Evolutionary conservation across 495 filamentous ascomycete species (phyloP).

Genomic region (Annulohypoxylon nitens): DNA sequence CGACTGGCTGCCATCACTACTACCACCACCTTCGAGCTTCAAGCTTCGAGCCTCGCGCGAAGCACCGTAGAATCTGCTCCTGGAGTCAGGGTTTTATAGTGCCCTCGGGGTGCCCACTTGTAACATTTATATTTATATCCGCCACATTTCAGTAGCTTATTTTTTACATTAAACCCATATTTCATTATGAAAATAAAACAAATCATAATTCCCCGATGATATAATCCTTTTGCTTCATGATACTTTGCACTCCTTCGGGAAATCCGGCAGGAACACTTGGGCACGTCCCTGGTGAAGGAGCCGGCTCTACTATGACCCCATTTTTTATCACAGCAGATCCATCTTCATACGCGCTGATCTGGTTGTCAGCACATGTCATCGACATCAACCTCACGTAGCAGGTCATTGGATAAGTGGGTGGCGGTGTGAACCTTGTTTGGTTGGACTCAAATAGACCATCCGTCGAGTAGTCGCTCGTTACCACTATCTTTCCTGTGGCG

Average conservation of each 20-base stretch:
- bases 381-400: conserved; percentile 41
- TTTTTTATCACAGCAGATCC: conserved; percentile 32
- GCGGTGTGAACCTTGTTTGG: conserved; percentile 14
- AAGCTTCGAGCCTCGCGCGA: conserved; percentile 2
- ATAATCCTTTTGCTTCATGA: conserved; percentile 24
- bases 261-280: not conserved
- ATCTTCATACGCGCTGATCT: conserved; percentile 34
- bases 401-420: conserved; percentile 17
- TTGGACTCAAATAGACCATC: conserved; percentile 19
- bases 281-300: conserved; percentile 26
- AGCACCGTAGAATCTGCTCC: conserved; percentile 8
- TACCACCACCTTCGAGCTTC: conserved; percentile 17
- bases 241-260: conserved; percentile 19
- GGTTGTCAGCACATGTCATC: conserved; percentile 40
- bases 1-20: conserved; percentile 21
- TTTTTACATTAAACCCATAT: conserved; percentile 27
- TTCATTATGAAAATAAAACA: conserved; percentile 27
- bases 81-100: conserved; percentile 5
- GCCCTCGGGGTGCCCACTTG: conserved; percentile 6
- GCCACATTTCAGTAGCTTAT: conserved; percentile 25
- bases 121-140: conserved; percentile 11
- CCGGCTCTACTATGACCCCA: conserved; percentile 27
- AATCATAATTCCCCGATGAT: conserved; percentile 28
- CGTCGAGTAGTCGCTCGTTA: conserved; percentile 29
- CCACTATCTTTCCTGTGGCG: conserved; percentile 64